These are phyloP conservation scores for Adiantum capillusveneris DNA, from an alignment of 75 land plant genomes.

Conservation along the genomic window DNA sequence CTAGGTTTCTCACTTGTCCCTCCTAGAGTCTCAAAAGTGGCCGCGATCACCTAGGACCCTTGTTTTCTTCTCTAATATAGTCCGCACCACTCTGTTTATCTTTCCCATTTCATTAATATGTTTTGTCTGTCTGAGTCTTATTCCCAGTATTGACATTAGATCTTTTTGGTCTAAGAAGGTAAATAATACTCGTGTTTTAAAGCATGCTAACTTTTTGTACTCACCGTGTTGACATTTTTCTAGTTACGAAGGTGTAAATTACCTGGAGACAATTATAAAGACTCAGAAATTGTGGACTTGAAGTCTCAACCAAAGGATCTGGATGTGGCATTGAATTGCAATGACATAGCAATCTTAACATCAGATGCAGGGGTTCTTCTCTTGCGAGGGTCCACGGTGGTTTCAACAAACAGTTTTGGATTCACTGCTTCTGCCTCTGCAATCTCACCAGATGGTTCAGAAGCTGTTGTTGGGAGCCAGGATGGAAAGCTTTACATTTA, in stretches of 20 bases:
- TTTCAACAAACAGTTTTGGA: conserved; percentile 53
- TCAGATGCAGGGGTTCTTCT: conserved; percentile 69
- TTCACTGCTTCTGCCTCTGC: conserved; percentile 69
- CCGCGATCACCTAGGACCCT: no score
- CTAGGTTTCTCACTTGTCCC: no score
- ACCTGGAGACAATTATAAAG: conserved; percentile 47
- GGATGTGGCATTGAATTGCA: conserved; percentile 48
- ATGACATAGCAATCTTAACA: conserved; percentile 30
- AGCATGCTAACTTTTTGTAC: no score
- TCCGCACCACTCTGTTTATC: no score
- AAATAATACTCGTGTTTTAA: no score
- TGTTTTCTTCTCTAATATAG: no score
- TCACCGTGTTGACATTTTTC: not conserved
- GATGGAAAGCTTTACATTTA: conserved; percentile 84
- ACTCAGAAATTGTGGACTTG: conserved; percentile 52
- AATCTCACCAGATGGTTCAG: conserved; percentile 80
- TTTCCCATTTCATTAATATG: no score
- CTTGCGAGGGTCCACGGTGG: conserved; percentile 41
- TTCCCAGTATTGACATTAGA: no score
- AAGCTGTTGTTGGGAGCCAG: conserved; percentile 79
- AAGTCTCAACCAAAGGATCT: conserved; percentile 67
- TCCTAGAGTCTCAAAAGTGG: no score
- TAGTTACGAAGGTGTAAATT: conserved; percentile 64
- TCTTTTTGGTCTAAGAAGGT: no score
- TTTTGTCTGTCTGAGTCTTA: no score